Evolutionary conservation across 2,329 filamentous ascomycete genomes (phyloP), one percentile per base, ranked within the genome.

Genomic region (Botrytis hyacinthi): DNA sequence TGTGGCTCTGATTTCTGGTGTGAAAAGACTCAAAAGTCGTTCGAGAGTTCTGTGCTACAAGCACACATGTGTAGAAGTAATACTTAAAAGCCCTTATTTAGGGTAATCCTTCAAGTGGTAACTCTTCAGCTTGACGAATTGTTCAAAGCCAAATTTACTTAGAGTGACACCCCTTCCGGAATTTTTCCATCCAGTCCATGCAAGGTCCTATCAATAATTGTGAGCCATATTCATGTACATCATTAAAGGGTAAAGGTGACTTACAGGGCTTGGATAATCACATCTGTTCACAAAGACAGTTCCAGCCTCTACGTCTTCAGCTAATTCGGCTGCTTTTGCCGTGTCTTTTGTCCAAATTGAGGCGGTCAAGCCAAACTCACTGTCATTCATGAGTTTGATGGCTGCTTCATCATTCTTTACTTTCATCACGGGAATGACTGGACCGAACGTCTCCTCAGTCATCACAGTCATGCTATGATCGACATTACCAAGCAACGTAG

Each of bases 131-230:
- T 96, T 97, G 81, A 97, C 92, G 81, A 98, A 98, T 81, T 97
- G 93, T 79, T 98, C 95, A 81, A 97, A 98, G 18, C 95, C 95
- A 80, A 95, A 97, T 78, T 86, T 91, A 84, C 94, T 96, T 79
- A 98, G 84, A 16, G 95, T 98, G 78, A 95, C 92, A 35, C 95
- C 95, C 83, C 93, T 95, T 76, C 95, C 95, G 75, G 94, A 97
- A 82, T 97, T 94, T 86, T 98, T 98, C 94, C 94, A 98, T 18
- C 95, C 95, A 3, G 95, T 96, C 94, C 94, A 97, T n/a, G 94
- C 94, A 77, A 97, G 88, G 82, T 97, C 94, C 93, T 95, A 78
- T 61, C 46, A 65, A 57, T 60, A 78, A 62, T 74, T 74, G 70
- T 79, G 74, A 78, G 78, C 78, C 73, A 80, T 77, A 67, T 59